These are phyloP conservation scores for Monosporozyma aquatica DNA, from an alignment of 805 yeast genomes.

Conservation along the genomic window DNA sequence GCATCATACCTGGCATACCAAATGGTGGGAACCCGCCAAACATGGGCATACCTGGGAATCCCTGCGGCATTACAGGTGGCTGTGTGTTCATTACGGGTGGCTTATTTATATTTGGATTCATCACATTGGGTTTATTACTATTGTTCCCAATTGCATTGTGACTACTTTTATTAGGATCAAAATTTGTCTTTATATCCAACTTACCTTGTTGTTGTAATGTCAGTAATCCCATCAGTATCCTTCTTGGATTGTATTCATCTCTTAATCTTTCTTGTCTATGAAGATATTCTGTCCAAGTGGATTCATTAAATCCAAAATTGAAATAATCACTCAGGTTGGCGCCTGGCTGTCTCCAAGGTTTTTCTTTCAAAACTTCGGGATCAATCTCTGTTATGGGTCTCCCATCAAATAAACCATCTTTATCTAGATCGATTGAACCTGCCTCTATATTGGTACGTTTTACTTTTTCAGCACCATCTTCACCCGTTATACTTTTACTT, in stretches of 20 bases:
- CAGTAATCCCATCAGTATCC: conserved; percentile 49
- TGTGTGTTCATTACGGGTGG: conserved; percentile 8
- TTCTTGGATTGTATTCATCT: conserved; percentile 75
- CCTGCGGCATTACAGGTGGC: conserved; percentile 27
- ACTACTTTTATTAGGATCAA: conserved; percentile 10
- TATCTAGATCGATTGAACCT: conserved; percentile 28
- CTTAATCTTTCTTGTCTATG: conserved; percentile 75
- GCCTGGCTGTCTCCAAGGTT: conserved; percentile 98
- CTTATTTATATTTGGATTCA: neutral
- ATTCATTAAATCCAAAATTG: conserved; percentile 93
- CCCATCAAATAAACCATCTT: conserved; percentile 48
- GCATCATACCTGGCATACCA: conserved; percentile 33
- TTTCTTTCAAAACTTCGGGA: conserved; percentile 74
- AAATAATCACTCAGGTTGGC: conserved; percentile 91
- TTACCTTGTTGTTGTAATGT: conserved; percentile 31
- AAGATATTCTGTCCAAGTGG: conserved; percentile 91
- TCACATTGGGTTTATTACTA: conserved; percentile 1
- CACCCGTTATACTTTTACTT: conserved; percentile 1
- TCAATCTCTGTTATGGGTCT: conserved; percentile 74
- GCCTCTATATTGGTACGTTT: conserved; percentile 1
- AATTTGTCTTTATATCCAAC: conserved; percentile 35
- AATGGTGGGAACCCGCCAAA: conserved; percentile 31
- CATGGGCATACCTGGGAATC: conserved; percentile 29
- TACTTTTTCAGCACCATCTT: conserved; percentile 2
- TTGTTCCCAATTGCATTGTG: conserved; percentile 8